A percentile compares a stretch with the other conserved stretches of the same genome.
Evolutionary conservation across 2,329 filamentous ascomycete genomes (phyloP).

Genomic region (Colletotrichum camelliae): DNA sequence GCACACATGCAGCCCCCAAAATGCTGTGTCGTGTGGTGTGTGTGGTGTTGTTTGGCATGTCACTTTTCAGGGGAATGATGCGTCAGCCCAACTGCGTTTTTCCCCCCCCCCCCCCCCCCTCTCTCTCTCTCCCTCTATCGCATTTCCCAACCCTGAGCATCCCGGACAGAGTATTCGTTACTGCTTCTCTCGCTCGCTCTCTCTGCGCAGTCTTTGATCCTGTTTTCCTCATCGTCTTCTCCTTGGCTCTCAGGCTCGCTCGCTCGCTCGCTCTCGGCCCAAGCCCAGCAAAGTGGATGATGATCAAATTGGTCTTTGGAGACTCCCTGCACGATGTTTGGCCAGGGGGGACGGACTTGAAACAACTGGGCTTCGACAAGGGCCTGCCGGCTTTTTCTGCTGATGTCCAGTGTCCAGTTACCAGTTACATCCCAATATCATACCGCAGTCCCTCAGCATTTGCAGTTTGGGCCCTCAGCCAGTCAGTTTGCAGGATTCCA

Average conservation of each 20-base stretch:
- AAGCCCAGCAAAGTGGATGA: neutral
- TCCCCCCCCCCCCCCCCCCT: neutral
- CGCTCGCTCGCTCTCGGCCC: neutral
- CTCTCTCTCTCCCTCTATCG: neutral
- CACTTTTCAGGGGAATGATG: neutral
- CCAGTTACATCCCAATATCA: neutral
- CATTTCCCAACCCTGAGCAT: neutral
- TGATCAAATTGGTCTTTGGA: neutral
- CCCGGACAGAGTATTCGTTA: neutral
- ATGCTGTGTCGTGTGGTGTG: neutral
- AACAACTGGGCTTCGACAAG: constrained; percentile 16
- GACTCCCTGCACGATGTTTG: constrained; percentile 4
- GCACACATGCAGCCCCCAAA: neutral
- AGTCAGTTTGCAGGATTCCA: constrained; percentile 6
- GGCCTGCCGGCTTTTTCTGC: neutral
- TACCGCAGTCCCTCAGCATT: neutral
- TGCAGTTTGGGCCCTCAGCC: neutral
- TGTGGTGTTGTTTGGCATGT: neutral
- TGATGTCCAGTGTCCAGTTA: neutral
- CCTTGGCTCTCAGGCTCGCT: neutral
- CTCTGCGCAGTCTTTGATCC: neutral
- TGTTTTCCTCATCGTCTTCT: neutral
- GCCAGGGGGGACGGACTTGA: constrained; percentile 15
- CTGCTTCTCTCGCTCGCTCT: neutral
- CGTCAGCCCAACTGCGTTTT: neutral